phyloP scores from a whole-genome alignment of 345 rosid genomes.

The Lagerstroemia speciosa region DNA sequence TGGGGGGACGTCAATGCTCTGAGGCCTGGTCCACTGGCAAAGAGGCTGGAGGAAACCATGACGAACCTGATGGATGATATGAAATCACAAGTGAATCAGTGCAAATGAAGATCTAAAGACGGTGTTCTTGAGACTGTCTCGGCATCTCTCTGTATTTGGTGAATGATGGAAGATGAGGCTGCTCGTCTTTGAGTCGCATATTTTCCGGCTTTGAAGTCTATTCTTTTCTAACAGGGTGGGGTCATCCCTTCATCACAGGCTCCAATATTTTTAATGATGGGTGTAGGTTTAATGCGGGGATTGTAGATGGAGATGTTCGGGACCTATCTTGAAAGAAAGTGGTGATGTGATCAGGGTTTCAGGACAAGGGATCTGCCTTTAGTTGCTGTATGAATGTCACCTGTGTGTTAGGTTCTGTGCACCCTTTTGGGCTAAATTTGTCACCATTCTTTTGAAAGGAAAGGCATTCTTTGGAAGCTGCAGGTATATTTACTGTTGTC shows the following conservation, averaged over 20 bases:
- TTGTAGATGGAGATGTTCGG: not conserved
- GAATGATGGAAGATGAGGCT: not conserved
- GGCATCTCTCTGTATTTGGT: not conserved
- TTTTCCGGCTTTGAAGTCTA: not conserved
- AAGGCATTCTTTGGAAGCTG: not conserved
- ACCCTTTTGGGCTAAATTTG: not conserved
- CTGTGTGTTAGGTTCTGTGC: not conserved
- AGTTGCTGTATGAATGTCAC: not conserved
- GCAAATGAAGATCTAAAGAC: constrained; percentile 46
- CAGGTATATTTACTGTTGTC: not conserved
- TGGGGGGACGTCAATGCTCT: constrained; percentile 83
- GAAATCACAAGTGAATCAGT: constrained; percentile 60
- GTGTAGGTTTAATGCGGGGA: not conserved
- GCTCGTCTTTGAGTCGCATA: not conserved
- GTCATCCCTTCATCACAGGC: not conserved
- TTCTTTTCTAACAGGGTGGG: not conserved
- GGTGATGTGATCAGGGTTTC: not conserved
- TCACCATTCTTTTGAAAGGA: constrained; percentile 1
- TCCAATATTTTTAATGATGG: not conserved
- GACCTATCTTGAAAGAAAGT: not conserved
- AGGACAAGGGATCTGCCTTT: not conserved
- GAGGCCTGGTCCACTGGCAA: constrained; percentile 75
- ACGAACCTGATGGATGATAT: constrained; percentile 60
- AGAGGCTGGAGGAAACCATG: constrained; percentile 56
- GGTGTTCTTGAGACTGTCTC: not conserved